Evolutionary conservation across 495 filamentous ascomycete species (phyloP).

Genomic region (Jackrogersella multiformis): DNA sequence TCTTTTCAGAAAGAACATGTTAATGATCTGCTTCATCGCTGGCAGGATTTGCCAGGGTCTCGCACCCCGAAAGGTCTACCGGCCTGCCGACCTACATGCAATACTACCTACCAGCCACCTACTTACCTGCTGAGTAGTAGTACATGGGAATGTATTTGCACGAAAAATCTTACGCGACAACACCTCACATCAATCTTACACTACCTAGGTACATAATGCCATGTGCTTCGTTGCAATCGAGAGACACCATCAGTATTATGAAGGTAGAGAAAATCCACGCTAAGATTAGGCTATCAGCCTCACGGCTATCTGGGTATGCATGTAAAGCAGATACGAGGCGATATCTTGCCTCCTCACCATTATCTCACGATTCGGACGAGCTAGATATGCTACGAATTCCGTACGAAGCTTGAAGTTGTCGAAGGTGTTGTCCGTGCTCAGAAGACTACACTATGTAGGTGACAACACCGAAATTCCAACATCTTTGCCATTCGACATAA

Average conservation of each 20-base stretch:
- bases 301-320: conserved; percentile 2
- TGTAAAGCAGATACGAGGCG: conserved; percentile 17
- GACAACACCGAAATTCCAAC: neutral
- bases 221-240: conserved; percentile 15
- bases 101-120: neutral
- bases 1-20: conserved; percentile 19
- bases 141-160: conserved; percentile 18
- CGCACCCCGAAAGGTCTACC: conserved; percentile 34
- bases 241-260: conserved; percentile 5
- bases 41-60: conserved; percentile 11
- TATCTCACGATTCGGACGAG: neutral
- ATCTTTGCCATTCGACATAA: conserved; percentile 17
- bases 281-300: conserved; percentile 9
- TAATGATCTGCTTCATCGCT: conserved; percentile 23
- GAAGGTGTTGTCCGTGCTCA: neutral
- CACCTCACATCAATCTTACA: conserved; percentile 2
- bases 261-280: neutral
- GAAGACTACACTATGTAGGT: neutral
- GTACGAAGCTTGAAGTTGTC: neutral
- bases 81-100: conserved; percentile 28
- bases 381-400: neutral
- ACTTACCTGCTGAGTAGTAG: neutral
- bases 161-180: neutral
- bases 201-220: conserved; percentile 20
- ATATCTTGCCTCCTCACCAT: neutral